Evolutionary conservation across 2,329 filamentous ascomycete genomes (phyloP), one percentile per base, ranked within the genome.

Genomic region (Nakataea oryzae): DNA sequence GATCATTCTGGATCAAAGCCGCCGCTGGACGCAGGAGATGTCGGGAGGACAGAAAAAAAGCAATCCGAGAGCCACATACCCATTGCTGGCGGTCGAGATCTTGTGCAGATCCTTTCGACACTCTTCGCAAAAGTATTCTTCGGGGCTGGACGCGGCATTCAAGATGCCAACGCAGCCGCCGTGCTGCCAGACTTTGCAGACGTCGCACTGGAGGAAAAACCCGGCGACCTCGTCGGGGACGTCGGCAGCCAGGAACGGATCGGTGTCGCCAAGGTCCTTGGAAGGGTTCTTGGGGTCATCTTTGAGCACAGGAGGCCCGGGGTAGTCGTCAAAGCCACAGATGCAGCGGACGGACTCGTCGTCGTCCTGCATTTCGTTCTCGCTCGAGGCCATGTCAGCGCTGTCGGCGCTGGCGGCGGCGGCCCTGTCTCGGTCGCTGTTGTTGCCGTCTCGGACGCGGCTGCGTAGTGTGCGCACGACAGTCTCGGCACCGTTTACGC

Each of bases 161-260:
- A 96, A 92, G 70, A 99, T 96, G 64, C 95, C 93, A 64, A 99
- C 93, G 72, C 95, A 99, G 64, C 93, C 93, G 70, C 95, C 95
- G 73, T 99, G 95, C 74, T 99, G 95, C 95, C 93, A 99, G 66
- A 97, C 95, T 73, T 96, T 96, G 80, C 95, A 99, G 66, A 90
- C 82, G 76, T 97, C 95, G 82, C 95, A 99, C 79, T 97, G 93
- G 67, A 99, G 93, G 76, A 97, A 99, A 75, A 97, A 89, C 61
- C 93, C 93, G 57, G 93, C 95, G 67, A 93, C 83, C 67, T 97
- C 93, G 70, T 96, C 92, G 34, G 87, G 85, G 65, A 91, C 80
- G 66, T 86, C 78, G 77, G 86, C 76, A 73, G 81, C 74, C 74
- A 81, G 75, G 76, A 86, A 76, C 72, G 82, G 75, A 69, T 86